These are phyloP conservation scores for Puccinellia tenuiflora DNA, from an alignment of 176 grass and related monocot species.

Conservation along the genomic window DNA sequence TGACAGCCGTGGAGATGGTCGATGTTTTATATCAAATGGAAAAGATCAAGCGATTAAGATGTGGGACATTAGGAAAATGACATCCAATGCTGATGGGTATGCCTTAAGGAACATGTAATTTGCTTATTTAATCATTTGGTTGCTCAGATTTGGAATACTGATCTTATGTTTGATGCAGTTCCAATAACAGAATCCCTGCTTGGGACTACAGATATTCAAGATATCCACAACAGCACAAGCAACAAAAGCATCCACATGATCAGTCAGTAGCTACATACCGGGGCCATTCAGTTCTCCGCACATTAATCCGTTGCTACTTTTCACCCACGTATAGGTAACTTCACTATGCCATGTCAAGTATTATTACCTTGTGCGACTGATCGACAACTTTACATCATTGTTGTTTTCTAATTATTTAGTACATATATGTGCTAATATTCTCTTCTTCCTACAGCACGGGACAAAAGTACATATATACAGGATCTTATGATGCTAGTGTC, in stretches of 20 bases:
- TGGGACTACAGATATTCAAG: constrained; percentile 77
- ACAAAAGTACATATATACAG: constrained; percentile 85
- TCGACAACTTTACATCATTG: background rate
- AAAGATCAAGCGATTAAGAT: constrained; percentile 85
- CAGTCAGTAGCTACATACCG: constrained; percentile 78
- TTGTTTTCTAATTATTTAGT: background rate
- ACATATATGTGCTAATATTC: background rate
- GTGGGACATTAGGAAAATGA: constrained; percentile 92
- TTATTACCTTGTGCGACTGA: background rate
- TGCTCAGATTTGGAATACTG: background rate
- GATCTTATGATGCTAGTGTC: constrained; percentile 61
- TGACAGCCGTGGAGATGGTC: constrained; percentile 82
- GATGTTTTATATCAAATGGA: constrained; percentile 93
- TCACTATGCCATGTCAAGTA: background rate
- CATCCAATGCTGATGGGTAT: constrained; percentile 47
- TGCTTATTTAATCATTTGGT: background rate
- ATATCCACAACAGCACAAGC: constrained; percentile 56
- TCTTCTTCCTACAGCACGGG: constrained; percentile 56
- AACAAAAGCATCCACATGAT: constrained; percentile 63
- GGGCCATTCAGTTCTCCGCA: constrained; percentile 77
- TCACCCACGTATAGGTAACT: constrained; percentile 61
- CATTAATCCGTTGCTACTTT: constrained; percentile 86
- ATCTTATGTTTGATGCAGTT: constrained; percentile 32
- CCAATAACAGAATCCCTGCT: constrained; percentile 12
- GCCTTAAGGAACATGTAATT: background rate